Conservation (phyloP, 768 basidiomycete species). For the Mycena capillaripes region DNA sequence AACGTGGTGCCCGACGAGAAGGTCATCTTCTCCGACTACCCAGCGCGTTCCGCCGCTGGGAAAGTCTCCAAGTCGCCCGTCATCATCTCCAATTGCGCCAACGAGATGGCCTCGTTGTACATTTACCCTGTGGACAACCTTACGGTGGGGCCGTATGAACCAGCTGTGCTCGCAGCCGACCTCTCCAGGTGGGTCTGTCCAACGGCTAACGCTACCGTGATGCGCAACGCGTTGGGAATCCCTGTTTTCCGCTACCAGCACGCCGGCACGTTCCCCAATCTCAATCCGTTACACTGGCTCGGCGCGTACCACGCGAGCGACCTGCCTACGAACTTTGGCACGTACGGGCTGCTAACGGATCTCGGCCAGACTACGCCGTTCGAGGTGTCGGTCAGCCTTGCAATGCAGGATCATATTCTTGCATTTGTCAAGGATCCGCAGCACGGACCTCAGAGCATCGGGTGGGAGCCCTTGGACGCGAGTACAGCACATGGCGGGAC, state of each 20-base stretch:
- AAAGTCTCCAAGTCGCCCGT: conserved; percentile 16
- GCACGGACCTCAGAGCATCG: conserved; percentile 6
- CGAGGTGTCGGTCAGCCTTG: conserved; percentile 30
- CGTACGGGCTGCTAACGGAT: conserved; percentile 30
- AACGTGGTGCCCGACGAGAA: conserved; percentile 13
- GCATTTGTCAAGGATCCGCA: conserved; percentile 39
- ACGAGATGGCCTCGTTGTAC: conserved; percentile 21
- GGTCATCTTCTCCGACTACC: conserved; percentile 25
- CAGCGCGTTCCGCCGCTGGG: conserved; percentile 15
- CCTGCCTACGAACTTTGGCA: conserved; percentile 39
- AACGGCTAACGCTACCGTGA: conserved; percentile 10
- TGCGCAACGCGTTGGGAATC: conserved; percentile 17
- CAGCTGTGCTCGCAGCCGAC: background rate
- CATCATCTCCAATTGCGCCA: conserved; percentile 24
- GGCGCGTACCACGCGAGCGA: conserved; percentile 37
- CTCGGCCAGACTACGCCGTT: background rate
- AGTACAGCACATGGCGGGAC: conserved; percentile 25
- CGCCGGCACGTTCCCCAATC: conserved; percentile 28
- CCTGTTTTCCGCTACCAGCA: conserved; percentile 29
- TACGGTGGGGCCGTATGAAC: conserved; percentile 21
- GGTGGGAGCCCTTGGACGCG: conserved; percentile 29
- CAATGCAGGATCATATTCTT: conserved; percentile 37
- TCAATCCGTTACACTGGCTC: conserved; percentile 17
- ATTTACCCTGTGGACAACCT: conserved; percentile 20
- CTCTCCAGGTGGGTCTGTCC: conserved; percentile 17